phyloP scores from a whole-genome alignment of 2,329 filamentous ascomycete genomes.

The Hymenoscyphus repandus region DNA sequence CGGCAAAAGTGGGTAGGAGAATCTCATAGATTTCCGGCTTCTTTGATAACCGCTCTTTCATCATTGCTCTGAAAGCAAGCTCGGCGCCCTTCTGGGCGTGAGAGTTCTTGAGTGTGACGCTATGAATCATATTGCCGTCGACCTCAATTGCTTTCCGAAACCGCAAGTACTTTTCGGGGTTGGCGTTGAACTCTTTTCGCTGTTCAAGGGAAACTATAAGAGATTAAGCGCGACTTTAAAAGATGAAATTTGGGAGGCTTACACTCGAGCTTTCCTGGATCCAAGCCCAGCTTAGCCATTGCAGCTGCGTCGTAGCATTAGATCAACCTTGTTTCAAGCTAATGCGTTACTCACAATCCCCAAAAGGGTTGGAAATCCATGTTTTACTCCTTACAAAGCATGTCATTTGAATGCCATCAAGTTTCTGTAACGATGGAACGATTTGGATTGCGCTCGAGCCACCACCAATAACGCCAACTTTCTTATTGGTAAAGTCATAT shows the following conservation, averaged over 20 bases:
- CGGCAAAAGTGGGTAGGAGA: conserved; percentile 37
- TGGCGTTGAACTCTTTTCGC: conserved; percentile 32
- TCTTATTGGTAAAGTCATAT: conserved; percentile 44
- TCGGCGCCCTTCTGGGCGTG: conserved; percentile 34
- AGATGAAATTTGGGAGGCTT: conserved; percentile 15
- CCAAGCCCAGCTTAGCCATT: conserved; percentile 39
- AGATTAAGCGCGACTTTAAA: neutral
- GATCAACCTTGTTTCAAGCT: neutral
- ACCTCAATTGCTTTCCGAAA: conserved; percentile 42
- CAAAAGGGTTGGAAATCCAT: conserved; percentile 45
- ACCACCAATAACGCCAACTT: conserved; percentile 46
- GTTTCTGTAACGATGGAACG: conserved; percentile 43
- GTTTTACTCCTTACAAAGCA: conserved; percentile 45
- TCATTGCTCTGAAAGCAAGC: conserved; percentile 33
- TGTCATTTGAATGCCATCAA: conserved; percentile 37
- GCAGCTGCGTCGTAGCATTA: conserved; percentile 18
- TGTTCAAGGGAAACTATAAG: conserved; percentile 39
- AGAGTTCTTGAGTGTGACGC: conserved; percentile 35
- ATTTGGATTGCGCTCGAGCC: conserved; percentile 50
- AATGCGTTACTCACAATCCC: conserved; percentile 30
- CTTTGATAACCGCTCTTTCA: conserved; percentile 36
- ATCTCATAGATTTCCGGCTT: conserved; percentile 35
- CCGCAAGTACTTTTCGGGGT: conserved; percentile 35
- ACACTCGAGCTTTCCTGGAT: conserved; percentile 36
- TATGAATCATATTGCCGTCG: conserved; percentile 39